Evolutionary conservation across 2,329 filamentous ascomycete genomes (phyloP), one percentile per base, ranked within the genome.

Genomic region (Madurella mycetomatis): DNA sequence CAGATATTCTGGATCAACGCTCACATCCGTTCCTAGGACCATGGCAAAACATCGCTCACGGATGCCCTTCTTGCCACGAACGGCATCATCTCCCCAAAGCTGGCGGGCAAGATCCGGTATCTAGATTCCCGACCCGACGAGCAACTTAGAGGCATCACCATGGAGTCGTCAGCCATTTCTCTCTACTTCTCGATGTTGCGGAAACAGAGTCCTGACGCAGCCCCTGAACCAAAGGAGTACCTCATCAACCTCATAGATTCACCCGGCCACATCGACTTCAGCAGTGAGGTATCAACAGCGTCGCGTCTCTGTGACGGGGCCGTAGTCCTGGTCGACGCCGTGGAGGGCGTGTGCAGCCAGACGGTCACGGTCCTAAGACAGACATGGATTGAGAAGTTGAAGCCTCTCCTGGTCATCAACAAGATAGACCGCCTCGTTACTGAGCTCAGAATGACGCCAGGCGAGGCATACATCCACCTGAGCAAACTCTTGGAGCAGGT

Each of bases 111-210:
- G 78, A 95, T 99, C 72, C 87, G 94, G 62, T 99, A 97, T 67
- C 84, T 99, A 55, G 94, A 99, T 74, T 97, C 94, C 18, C 81
- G 94, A 42, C 92, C 92, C 1, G 94, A 99, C 72, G 94, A 99
- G 71, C 94, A 99, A 73, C 82, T 89, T 15, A 87, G 94, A 61
- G 94, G 94, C 53, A 99, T 99, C 67, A 99, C 94, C n/a, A 99
- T 99, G 94, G 94, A 99, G 71, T 97, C 94, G 0, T 97, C 92
- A 5, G 94, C 94, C 58, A 99, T 99, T 60, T 97, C 94, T 0
- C 78, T 99, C 34, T 95, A 88, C 73, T 99, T 99, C 70, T 95
- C 92, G 37, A 90, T 97, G 81, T 76, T 95, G 51, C 82, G 92
- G 62, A 83, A 90, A 62, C 76, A 83, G 39, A 77, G 82, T 1